Evolutionary conservation across 2,329 filamentous ascomycete genomes (phyloP), one percentile per base, ranked within the genome.

Genomic region (Colletotrichum abscissum): DNA sequence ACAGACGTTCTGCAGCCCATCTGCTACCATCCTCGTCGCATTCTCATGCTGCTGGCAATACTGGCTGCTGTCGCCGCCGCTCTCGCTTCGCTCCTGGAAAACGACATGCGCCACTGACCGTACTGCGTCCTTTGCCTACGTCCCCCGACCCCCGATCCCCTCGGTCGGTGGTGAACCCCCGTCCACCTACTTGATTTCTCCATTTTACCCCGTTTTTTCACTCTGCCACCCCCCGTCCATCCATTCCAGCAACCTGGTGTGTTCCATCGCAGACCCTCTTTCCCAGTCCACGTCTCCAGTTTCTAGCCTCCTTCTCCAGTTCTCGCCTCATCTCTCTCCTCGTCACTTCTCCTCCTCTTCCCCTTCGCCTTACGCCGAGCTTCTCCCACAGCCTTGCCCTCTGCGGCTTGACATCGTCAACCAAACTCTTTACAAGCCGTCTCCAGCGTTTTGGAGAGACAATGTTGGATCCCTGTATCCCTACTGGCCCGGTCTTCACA

Each of bases 201-300:
- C 70, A 65, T 55, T 60, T 69, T 73, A 73, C 70, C 70, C 70
- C 70, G 46, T 73, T 70, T 73, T 62, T 65, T 59, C 42, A 60
- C 38, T 72, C 42, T 67, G 55, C 28, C 69, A 62, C 54, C 12
- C 68, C 56, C 54, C 54, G 49, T 57, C 58, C 42, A 55, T 33
- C 67, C 65, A 69, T 69, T 64, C 59, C 66, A 73, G 59, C 57
- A 59, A 60, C 66, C 66, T 70, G 70, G 70, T 60, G 58, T 64
- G 70, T 64, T 49, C 70, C 70, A 69, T 73, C 70, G 59, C 46
- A 56, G 66, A 73, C 42, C 59, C 55, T 73, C 65, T 63, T 63
- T 65, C 46, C 70, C 54, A 69, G 66, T 64, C 54, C 46, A 35
- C 54, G 24, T 69, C 55, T 49, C 42, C 42, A 49, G 42, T 49